Evolutionary conservation across 306 rosid species (phyloP).

Genomic region (Quercus ilex): DNA sequence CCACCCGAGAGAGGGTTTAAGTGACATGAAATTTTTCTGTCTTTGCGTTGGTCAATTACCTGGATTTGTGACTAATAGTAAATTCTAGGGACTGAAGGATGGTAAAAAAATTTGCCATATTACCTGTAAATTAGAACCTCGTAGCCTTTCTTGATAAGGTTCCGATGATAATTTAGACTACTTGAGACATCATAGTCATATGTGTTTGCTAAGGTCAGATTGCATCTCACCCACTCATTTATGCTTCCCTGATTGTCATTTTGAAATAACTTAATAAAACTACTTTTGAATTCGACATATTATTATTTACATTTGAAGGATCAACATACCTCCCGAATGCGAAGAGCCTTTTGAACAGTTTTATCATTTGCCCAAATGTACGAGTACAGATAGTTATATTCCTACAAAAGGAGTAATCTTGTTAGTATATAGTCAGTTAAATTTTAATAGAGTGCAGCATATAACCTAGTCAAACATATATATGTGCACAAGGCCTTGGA

Average conservation of each 20-base stretch:
- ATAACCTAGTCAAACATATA: background rate
- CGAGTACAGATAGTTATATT: background rate
- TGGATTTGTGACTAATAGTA: too few species aligned
- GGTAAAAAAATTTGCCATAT: background rate
- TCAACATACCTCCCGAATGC: slow-evolving; percentile 10
- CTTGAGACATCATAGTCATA: background rate
- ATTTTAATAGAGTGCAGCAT: background rate
- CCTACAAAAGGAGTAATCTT: background rate
- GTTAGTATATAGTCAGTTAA: background rate
- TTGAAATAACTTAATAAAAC: background rate
- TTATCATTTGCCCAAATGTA: slow-evolving; percentile 21
- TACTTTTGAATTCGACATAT: too few species aligned
- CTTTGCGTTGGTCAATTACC: too few species aligned
- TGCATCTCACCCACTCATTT: slow-evolving; percentile 25
- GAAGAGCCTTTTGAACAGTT: slow-evolving; percentile 19
- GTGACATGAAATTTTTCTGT: too few species aligned
- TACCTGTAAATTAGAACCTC: slow-evolving; percentile 22
- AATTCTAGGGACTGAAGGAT: background rate
- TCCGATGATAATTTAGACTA: slow-evolving; percentile 8
- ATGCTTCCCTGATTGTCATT: slow-evolving; percentile 27
- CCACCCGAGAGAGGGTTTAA: too few species aligned
- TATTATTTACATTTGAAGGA: too few species aligned
- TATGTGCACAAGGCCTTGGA: background rate
- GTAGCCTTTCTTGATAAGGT: background rate
- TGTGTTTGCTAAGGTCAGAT: background rate